Evolutionary conservation across 441 rosid genomes (phyloP).

Genomic region (Eugenia klotzschiana): DNA sequence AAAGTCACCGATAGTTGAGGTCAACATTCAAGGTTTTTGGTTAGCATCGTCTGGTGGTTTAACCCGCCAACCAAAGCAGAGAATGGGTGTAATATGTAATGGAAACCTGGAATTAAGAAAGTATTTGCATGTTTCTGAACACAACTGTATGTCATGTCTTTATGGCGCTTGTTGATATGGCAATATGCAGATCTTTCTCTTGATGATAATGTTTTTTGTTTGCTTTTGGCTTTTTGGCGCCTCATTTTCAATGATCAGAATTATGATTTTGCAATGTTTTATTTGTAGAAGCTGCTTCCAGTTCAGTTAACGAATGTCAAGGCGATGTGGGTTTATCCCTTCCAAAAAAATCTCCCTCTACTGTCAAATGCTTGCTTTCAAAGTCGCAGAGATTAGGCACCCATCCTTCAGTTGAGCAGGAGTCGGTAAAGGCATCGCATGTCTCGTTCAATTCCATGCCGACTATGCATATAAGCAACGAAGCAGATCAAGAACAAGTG

Average conservation of each 20-base stretch:
- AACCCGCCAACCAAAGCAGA: neutral
- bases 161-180: neutral
- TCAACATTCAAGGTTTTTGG: neutral
- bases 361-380: slow-evolving; percentile 4
- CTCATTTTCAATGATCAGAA: neutral
- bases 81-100: neutral
- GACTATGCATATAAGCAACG: slow-evolving; percentile 26
- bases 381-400: slow-evolving; percentile 18
- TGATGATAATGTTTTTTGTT: neutral
- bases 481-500: slow-evolving; percentile 2
- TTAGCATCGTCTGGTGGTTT: neutral
- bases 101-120: neutral
- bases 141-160: neutral
- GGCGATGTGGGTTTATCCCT: slow-evolving; percentile 21
- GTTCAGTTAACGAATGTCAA: slow-evolving; percentile 22
- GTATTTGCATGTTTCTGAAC: neutral
- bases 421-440: slow-evolving; percentile 16
- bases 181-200: neutral
- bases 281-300: slow-evolving; percentile 5
- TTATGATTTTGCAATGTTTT: neutral
- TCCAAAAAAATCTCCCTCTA: slow-evolving; percentile 11
- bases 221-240: slow-evolving; percentile 7
- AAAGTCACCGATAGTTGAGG: neutral
- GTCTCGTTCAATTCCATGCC: slow-evolving; percentile 56
- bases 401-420: slow-evolving; percentile 8